Evolutionary conservation across 306 rosid genomes (phyloP), one percentile per base, ranked within the genome.

Genomic region (Prunus fruticosa): DNA sequence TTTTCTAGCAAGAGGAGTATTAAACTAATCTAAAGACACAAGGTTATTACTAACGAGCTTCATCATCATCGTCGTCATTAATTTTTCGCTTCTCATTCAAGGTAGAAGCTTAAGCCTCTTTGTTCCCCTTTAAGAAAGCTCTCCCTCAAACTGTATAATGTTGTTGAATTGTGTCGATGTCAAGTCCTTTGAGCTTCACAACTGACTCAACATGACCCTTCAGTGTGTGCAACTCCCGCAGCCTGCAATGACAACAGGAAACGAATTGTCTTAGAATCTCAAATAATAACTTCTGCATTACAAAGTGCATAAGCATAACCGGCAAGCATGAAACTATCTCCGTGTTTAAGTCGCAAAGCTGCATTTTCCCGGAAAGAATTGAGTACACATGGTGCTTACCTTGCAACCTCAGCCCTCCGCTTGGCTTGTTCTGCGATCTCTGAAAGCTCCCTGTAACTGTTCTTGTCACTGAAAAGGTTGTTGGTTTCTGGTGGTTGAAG

Each of bases 351-450:
- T 11, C 16, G 3, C 15, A 47, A 0, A 25, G 34, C 23, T 5
- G 34, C 10, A 25, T 5, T 25, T 60, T 25, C 67, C 11, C 1
- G 46, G 67, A 30, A 63, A 16, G n/a, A 63, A 62, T 9, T 47
- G 50, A 76, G 49, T 67, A 38, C 22, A 72, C 15, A 5, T 45
- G 12, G n/a, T 61, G 77, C 84, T 87, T 82, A 91, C 99, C 99
- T 89, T 74, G 97, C 98, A 78, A 96, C 97, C 80, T 96, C 99
- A 61, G 99, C 99, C 15, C 99, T 96, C 65, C 97, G 80, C 82
- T 89, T 89, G 62, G 99, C 99, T 87, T 92, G 99, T 82, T 96
- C 99, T 6, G 99, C 99, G 41, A 96, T 96, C 88, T 96, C 99
- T 30, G 99, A 96, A 79, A 96, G 96, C 78, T 96, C 99, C 83